Conservation (phyloP, 768 basidiomycete species). For the Calocybe gangraenosa region DNA sequence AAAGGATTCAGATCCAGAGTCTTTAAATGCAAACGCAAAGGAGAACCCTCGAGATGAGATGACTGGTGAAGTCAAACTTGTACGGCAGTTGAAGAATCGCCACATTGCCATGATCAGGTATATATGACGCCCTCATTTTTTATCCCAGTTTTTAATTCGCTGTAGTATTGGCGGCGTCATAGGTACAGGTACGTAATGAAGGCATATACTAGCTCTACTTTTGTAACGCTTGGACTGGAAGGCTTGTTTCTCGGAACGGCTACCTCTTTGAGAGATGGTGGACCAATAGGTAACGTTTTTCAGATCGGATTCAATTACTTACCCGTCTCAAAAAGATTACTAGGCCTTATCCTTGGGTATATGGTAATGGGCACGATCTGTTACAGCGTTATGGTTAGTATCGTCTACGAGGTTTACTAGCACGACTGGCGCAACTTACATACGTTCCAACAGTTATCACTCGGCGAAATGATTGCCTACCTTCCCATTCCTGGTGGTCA, state of each 20-base stretch:
- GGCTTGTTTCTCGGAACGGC: conserved; percentile 61
- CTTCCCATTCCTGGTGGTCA: conserved; percentile 79
- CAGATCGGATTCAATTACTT: neutral
- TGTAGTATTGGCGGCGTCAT: conserved; percentile 59
- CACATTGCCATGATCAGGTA: conserved; percentile 82
- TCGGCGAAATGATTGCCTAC: conserved; percentile 75
- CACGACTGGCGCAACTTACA: no score
- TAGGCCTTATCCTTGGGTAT: conserved; percentile 71
- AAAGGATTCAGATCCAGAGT: conserved; percentile 19
- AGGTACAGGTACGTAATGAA: conserved; percentile 45
- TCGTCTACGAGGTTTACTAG: neutral
- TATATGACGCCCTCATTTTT: neutral
- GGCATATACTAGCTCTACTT: neutral
- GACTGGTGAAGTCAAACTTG: conserved; percentile 28
- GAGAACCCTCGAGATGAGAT: conserved; percentile 11
- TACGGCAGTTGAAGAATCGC: conserved; percentile 68
- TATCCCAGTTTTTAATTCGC: neutral
- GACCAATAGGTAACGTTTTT: conserved; percentile 54
- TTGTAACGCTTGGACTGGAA: neutral
- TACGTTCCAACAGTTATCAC: conserved; percentile 42
- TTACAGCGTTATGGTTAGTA: conserved; percentile 63
- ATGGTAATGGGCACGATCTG: conserved; percentile 61
- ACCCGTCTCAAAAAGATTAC: neutral
- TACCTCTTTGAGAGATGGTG: conserved; percentile 43
- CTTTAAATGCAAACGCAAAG: conserved; percentile 7